phyloP scores from a whole-genome alignment of 352 stramenopile species.

The Pythium aphanidermatum region DNA sequence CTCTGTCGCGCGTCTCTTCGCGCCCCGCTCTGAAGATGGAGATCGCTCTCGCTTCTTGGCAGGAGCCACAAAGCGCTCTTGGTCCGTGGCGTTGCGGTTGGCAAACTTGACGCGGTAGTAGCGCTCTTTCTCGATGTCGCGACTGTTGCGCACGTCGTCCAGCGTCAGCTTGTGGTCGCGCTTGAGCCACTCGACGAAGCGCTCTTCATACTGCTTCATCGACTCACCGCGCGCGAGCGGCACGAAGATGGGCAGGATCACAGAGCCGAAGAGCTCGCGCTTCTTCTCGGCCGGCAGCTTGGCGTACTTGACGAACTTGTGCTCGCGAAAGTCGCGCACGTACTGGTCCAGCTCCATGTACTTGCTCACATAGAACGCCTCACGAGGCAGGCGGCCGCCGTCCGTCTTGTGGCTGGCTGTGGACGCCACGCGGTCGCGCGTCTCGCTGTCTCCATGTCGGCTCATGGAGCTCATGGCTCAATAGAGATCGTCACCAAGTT shows the following conservation, averaged over 20 bases:
- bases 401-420: not conserved
- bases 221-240: not conserved
- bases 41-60: slow-evolving; percentile 2
- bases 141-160: not conserved
- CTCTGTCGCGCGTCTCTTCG: too few relatives aligned
- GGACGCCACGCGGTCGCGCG: not conserved
- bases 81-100: not conserved
- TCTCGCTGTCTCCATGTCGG: not conserved
- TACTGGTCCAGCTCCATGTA: slow-evolving; percentile 11
- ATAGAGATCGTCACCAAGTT: not conserved
- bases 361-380: slow-evolving; percentile 5
- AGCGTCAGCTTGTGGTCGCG: not conserved
- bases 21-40: not conserved
- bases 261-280: not conserved
- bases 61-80: not conserved
- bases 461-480: not conserved
- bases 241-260: not conserved
- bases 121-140: slow-evolving; percentile 7
- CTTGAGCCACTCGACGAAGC: slow-evolving; percentile 6
- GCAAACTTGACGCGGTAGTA: slow-evolving; percentile 5
- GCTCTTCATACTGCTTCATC: not conserved
- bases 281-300: not conserved
- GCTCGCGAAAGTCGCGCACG: not conserved
- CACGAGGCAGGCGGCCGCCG: not conserved
- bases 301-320: not conserved